phyloP scores from a whole-genome alignment of 2,329 filamentous ascomycete genomes.

The Corniculantispora saksenae region DNA sequence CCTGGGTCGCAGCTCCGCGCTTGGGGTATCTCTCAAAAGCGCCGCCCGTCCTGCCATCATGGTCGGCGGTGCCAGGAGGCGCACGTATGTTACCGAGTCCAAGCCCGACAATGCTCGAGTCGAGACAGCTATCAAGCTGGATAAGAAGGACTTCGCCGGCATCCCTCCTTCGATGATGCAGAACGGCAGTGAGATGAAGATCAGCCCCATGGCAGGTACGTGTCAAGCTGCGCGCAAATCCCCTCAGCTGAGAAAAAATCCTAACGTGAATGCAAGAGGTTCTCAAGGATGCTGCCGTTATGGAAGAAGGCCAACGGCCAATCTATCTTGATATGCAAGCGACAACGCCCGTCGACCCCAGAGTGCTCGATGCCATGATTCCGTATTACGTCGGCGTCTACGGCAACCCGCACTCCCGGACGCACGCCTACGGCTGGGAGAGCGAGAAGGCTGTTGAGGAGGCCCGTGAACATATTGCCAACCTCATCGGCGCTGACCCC shows the following conservation, averaged over 20 bases:
- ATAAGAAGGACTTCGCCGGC: constrained; percentile 78
- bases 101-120: constrained; percentile 80
- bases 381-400: constrained; percentile 92
- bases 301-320: constrained; percentile 89
- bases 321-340: constrained; percentile 99
- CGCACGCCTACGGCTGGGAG: constrained; percentile 98
- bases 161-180: constrained; percentile 39
- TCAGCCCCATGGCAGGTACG: constrained; percentile 73
- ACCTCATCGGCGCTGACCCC: constrained; percentile 86
- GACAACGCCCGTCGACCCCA: constrained; percentile 90
- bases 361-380: constrained; percentile 95
- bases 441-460: constrained; percentile 91
- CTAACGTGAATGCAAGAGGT: constrained; percentile 54
- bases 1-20: constrained; percentile 46
- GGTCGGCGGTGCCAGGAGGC: constrained; percentile 37
- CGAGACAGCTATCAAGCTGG: constrained; percentile 81
- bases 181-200: constrained; percentile 51
- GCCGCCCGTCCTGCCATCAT: constrained; percentile 32
- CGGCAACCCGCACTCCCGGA: constrained; percentile 95
- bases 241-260: constrained; percentile 13
- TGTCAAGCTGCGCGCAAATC: constrained; percentile 1
- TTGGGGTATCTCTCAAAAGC: constrained; percentile 35
- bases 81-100: constrained; percentile 82
- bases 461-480: constrained; percentile 79
- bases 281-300: constrained; percentile 85